These are phyloP conservation scores for Capronia coronata DNA, from an alignment of 2,329 filamentous ascomycete genomes.

Conservation along the genomic window DNA sequence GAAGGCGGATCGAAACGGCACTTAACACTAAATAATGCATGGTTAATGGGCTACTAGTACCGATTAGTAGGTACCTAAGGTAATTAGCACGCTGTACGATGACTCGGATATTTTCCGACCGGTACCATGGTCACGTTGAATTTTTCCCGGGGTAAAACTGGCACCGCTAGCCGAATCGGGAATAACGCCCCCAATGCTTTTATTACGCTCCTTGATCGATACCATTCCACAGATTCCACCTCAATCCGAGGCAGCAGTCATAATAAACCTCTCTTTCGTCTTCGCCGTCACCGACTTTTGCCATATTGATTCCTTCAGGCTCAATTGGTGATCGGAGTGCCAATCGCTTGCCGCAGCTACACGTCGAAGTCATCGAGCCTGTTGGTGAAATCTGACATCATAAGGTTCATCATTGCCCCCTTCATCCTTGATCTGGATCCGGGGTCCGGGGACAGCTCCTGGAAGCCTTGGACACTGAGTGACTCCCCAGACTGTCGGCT, in stretches of 20 bases:
- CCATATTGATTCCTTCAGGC: not conserved
- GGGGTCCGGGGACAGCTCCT: not conserved
- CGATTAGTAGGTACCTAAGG: too few species aligned
- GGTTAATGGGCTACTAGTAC: too few species aligned
- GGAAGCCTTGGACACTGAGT: not conserved
- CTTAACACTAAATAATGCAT: too few species aligned
- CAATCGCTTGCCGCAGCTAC: too few species aligned
- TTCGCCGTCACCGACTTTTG: not conserved
- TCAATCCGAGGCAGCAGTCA: not conserved
- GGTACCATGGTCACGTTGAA: too few species aligned
- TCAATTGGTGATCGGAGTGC: not conserved
- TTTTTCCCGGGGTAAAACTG: not conserved
- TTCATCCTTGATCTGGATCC: not conserved
- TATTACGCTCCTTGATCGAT: not conserved
- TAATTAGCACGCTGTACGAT: not conserved
- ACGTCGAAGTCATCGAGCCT: too few species aligned
- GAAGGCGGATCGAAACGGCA: too few species aligned
- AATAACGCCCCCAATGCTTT: conserved; percentile 1
- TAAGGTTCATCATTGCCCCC: not conserved
- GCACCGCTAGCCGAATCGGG: not conserved
- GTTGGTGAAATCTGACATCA: too few species aligned
- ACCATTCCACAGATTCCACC: not conserved
- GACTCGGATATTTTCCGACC: too few species aligned
- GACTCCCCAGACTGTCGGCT: not conserved
- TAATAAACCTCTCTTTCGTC: not conserved